These are phyloP conservation scores for Populus ilicifolia DNA, from an alignment of 345 rosid genomes.

Conservation along the genomic window DNA sequence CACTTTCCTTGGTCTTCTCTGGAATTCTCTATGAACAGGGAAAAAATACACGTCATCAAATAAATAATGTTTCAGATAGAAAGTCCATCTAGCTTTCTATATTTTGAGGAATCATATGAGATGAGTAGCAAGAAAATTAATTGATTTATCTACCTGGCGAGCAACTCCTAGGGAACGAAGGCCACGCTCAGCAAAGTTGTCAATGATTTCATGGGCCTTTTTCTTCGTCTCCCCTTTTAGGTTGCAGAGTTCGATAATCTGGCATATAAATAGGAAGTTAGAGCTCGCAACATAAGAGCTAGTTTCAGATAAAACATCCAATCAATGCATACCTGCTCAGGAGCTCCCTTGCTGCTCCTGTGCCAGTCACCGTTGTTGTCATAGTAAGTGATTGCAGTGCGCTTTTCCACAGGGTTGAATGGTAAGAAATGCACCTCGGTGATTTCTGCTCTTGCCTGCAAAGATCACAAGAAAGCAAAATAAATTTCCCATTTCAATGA, in stretches of 20 bases:
- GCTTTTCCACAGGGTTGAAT: constrained; percentile 89
- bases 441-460: constrained; percentile 82
- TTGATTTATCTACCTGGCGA: constrained; percentile 49
- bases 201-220: constrained; percentile 61
- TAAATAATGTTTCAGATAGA: neutral
- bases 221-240: constrained; percentile 49
- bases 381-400: constrained; percentile 84
- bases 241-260: constrained; percentile 76
- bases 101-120: neutral
- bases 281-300: neutral
- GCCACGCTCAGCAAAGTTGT: constrained; percentile 69
- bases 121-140: neutral
- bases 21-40: constrained; percentile 43
- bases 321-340: constrained; percentile 58
- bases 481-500: neutral
- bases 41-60: neutral
- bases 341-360: constrained; percentile 88
- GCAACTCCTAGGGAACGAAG: constrained; percentile 79
- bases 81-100: neutral
- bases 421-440: constrained; percentile 88
- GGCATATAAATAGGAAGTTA: neutral
- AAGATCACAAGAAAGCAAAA: neutral
- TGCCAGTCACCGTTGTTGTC: constrained; percentile 72
- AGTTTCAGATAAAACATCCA: neutral
- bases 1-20: constrained; percentile 72